A percentile compares a stretch with the other conserved stretches of the same genome.
These are phyloP conservation scores for Pseudocercospora crystallina DNA, from an alignment of 2,329 filamentous ascomycete genomes.

Conservation along the genomic window DNA sequence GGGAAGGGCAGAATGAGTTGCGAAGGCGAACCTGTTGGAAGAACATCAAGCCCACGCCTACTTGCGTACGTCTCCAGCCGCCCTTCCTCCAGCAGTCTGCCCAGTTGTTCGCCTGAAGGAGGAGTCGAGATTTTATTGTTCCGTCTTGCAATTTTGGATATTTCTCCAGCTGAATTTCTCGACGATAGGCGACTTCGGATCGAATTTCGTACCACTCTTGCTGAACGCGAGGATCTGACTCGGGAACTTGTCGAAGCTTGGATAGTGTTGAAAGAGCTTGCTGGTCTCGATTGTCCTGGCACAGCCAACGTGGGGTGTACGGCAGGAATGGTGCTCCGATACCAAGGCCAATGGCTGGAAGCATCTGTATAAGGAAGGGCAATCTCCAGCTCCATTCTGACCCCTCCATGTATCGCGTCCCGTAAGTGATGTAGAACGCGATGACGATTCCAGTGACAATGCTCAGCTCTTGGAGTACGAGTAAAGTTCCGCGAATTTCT, in stretches of 20 bases:
- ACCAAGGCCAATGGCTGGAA: conserved; percentile 42
- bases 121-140: too few relatives aligned
- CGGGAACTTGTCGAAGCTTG: conserved; percentile 24
- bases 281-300: conserved; percentile 28
- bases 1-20: too few relatives aligned
- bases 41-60: too few relatives aligned
- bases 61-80: too few relatives aligned
- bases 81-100: too few relatives aligned
- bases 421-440: conserved; percentile 33
- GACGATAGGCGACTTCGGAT: conserved; percentile 23
- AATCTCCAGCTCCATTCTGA: conserved; percentile 43
- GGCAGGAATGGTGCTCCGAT: conserved; percentile 38
- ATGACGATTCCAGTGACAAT: conserved; percentile 52
- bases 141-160: too few relatives aligned
- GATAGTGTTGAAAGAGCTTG: conserved; percentile 26
- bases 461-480: too few relatives aligned
- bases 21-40: too few relatives aligned
- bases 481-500: too few relatives aligned
- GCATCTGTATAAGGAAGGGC: conserved; percentile 44
- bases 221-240: conserved; percentile 24
- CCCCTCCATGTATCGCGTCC: conserved; percentile 28
- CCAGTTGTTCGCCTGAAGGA: too few relatives aligned
- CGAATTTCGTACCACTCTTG: conserved; percentile 34
- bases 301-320: conserved; percentile 31
- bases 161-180: too few relatives aligned